A percentile compares a stretch with the other conserved stretches of the same genome.
These are phyloP conservation scores for Plasmodium inui DNA, from an alignment of 169 alveolate genomes.

Conservation along the genomic window DNA sequence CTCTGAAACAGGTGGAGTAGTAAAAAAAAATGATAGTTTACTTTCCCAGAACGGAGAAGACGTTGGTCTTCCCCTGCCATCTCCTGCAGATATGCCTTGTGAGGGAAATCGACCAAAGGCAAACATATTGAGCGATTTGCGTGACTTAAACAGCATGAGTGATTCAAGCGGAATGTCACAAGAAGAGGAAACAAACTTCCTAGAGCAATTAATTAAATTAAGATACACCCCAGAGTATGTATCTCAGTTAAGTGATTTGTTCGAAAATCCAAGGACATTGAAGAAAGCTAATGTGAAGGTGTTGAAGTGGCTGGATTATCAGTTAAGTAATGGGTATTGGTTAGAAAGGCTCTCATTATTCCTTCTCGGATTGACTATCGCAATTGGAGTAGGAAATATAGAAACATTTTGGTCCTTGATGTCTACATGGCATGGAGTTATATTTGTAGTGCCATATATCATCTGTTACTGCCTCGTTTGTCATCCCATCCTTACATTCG, in stretches of 20 bases:
- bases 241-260: constrained; percentile 81
- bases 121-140: constrained; percentile 12
- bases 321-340: constrained; percentile 82
- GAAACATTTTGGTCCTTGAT: constrained; percentile 82
- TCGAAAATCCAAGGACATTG: constrained; percentile 80
- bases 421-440: constrained; percentile 83
- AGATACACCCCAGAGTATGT: constrained; percentile 83
- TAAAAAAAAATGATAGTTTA: not conserved
- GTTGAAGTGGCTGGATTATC: constrained; percentile 79
- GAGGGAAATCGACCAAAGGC: not conserved
- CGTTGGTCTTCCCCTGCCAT: not conserved
- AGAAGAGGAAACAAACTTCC: constrained; percentile 24
- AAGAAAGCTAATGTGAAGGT: constrained; percentile 72
- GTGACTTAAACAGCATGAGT: constrained; percentile 33
- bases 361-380: constrained; percentile 81
- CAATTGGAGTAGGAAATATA: constrained; percentile 85
- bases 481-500: constrained; percentile 84
- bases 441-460: constrained; percentile 79
- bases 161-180: not conserved
- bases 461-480: constrained; percentile 79
- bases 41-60: not conserved
- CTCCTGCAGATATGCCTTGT: not conserved
- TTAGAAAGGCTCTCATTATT: constrained; percentile 80
- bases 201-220: constrained; percentile 71
- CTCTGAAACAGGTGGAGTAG: not conserved